A percentile compares a stretch with the other conserved stretches of the same genome.
These are phyloP conservation scores for Madurella fahalii DNA, from an alignment of 2,329 filamentous ascomycete species.

Conservation along the genomic window DNA sequence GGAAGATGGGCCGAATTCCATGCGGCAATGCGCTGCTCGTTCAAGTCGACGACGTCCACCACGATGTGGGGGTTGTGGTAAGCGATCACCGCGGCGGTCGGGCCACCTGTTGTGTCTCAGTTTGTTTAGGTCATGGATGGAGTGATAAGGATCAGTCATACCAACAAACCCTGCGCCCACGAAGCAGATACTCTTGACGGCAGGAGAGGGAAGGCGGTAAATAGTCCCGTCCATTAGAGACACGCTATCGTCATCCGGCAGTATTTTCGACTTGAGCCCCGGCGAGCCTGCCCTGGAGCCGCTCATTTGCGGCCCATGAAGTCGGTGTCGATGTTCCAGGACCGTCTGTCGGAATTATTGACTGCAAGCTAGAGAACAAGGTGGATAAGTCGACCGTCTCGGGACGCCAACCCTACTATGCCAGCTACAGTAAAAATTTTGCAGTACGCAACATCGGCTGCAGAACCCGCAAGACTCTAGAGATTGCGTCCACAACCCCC, in stretches of 20 bases:
- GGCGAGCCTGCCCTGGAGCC: conserved; percentile 25
- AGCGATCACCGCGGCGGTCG: conserved; percentile 58
- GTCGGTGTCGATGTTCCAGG: conserved; percentile 14
- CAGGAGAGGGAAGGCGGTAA: neutral
- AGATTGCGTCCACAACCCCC: too few species aligned
- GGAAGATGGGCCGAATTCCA: conserved; percentile 58
- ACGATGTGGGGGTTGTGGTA: conserved; percentile 53
- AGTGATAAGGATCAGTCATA: conserved; percentile 27
- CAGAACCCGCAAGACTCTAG: too few species aligned
- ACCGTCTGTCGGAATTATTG: conserved; percentile 18
- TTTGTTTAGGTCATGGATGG: neutral
- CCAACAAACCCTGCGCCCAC: conserved; percentile 59
- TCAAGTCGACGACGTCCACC: conserved; percentile 57
- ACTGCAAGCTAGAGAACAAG: conserved; percentile 22
- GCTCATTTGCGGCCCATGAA: too few species aligned
- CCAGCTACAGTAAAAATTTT: too few species aligned
- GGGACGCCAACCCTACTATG: too few species aligned
- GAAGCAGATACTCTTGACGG: conserved; percentile 45
- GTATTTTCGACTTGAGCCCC: conserved; percentile 20
- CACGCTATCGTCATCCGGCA: conserved; percentile 4
- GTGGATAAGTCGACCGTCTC: too few species aligned
- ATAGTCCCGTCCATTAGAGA: conserved; percentile 8
- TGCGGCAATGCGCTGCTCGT: conserved; percentile 48
- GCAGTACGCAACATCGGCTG: too few species aligned
- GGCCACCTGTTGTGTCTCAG: conserved; percentile 42